Evolutionary conservation across 805 yeast genomes (phyloP), one percentile per base, ranked within the genome.

Genomic region (Pichia californica): DNA sequence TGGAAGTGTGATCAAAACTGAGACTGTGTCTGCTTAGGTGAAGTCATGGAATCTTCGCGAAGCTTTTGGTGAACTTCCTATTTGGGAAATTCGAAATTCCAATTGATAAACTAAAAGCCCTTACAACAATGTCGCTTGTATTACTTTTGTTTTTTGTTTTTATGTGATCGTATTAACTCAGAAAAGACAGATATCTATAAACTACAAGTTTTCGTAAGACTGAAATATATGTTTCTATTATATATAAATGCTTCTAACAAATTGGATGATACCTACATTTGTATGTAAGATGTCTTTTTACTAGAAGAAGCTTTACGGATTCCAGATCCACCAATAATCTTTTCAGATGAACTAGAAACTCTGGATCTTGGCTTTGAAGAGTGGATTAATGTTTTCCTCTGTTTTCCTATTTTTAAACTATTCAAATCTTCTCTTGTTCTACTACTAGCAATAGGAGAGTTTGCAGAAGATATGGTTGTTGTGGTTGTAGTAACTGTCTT

Each of bases 401-500:
- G 64, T 40, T 62, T 64, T 8, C 45, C 46, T 14, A 49, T 38
- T 33, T 49, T 49, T 5, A 49, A 35, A 16, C 34, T 15, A 19
- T 31, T 18, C 57, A 54, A 31, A 56, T 46, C 45, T 51, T 59
- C 41, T 52, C 38, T 16, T 49, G 43, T 10, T 38, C 43, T 14
- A 45, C 41, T 9, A 26, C 41, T 43, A 16, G 45, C 26, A 5
- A 49, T 41, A n/a, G 50, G 61, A 8, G 61, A 56, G 11, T 62
- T 61, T 4, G 63, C 53, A 1, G 66, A 55, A 23, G 65, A 55
- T 23, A 64, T 56, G 1, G 62, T 63, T 3, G 77, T 72, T 5
- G 73, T 71, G 1, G 76, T 72, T 7, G 75, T 64, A 8, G 78
- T 73, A 3, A 77, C 71, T 3, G 76, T 72, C 13, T 68, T 72